Base-by-base conservation (phyloP, 768 basidiomycete species). In the Russula lepida region DNA sequence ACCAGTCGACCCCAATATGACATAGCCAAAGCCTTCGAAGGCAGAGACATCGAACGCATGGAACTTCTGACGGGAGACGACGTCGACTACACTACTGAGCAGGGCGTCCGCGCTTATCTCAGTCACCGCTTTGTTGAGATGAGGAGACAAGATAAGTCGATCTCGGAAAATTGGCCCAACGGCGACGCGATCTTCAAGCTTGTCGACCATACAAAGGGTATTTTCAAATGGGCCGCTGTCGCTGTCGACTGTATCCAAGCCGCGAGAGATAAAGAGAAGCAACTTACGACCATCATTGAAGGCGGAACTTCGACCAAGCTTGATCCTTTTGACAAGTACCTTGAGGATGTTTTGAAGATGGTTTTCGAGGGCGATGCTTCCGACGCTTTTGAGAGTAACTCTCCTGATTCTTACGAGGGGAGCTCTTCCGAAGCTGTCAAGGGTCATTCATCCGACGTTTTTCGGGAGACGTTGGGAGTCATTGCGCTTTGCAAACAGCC, bases 161-260 rank as follows among this genome's bases (percentile, higher is more conserved):
- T 56, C 12, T 41, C 64, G 5, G 41, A 50, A 11, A 4, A 28
- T 27, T 65, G 60, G 64, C 64, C 64, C 2, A 32, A 48, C 3
- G 15, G 28, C 28, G 61, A 65, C 7, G 43, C 57, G 4, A 43
- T 58, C 11, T 43, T 8, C 19, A 52, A 55, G 28, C 25, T 65
- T 6, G 56, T 6, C 15, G 30, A 33, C 3, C 47, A 54, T 43
- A 43, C 64, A 2, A 35, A 33, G 13, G 64, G 61, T 5, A 51
- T 46, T 47, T 65, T 65, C 13, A 47, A 28, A 27, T 65, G 64
- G 64, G 64, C 61, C 12, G 49, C 49, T 25, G 21, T 39, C 11
- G 64, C 61, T 1, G 48, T 58, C 9, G 57, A 65, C 28, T 12
- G 2, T 27, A 63, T 62, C n/a, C 47, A 32, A 19, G 48, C 37